A percentile compares a stretch with the other conserved stretches of the same genome.
Evolutionary conservation across 352 stramenopile genomes (phyloP).

Genomic region (Phytophthora cactorum): DNA sequence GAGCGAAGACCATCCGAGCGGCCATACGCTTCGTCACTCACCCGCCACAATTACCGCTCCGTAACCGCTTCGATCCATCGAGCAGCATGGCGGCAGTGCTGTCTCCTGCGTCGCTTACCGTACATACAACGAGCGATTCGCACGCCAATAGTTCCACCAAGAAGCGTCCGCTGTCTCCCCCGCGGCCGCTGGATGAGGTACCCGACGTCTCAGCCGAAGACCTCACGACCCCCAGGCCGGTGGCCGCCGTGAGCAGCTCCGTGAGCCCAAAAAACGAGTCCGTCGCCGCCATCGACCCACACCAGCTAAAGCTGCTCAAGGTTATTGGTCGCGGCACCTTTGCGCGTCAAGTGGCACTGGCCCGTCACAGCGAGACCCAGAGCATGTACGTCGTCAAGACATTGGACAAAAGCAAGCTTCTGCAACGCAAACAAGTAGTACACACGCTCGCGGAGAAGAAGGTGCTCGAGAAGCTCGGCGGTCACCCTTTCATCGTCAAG

Average conservation of each 20-base stretch:
- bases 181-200: constrained; percentile 30
- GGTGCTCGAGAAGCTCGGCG: constrained; percentile 65
- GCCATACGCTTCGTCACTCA: constrained; percentile 9
- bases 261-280: constrained; percentile 28
- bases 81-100: constrained; percentile 39
- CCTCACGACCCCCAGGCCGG: constrained; percentile 34
- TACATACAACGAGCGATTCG: constrained; percentile 22
- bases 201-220: constrained; percentile 25
- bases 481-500: constrained; percentile 83
- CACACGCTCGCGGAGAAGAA: constrained; percentile 86
- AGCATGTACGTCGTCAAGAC: constrained; percentile 84
- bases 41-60: constrained; percentile 19
- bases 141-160: constrained; percentile 17
- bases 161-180: constrained; percentile 38
- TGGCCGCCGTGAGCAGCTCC: not conserved
- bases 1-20: constrained; percentile 21
- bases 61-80: not conserved
- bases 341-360: constrained; percentile 81
- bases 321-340: constrained; percentile 89
- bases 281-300: constrained; percentile 48
- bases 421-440: constrained; percentile 77
- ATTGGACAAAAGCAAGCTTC: constrained; percentile 76
- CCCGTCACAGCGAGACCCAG: constrained; percentile 56
- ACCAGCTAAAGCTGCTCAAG: constrained; percentile 81
- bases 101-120: constrained; percentile 18